Conservation (phyloP, 2,329 filamentous ascomycete species). For the Calonectria pteridis region DNA sequence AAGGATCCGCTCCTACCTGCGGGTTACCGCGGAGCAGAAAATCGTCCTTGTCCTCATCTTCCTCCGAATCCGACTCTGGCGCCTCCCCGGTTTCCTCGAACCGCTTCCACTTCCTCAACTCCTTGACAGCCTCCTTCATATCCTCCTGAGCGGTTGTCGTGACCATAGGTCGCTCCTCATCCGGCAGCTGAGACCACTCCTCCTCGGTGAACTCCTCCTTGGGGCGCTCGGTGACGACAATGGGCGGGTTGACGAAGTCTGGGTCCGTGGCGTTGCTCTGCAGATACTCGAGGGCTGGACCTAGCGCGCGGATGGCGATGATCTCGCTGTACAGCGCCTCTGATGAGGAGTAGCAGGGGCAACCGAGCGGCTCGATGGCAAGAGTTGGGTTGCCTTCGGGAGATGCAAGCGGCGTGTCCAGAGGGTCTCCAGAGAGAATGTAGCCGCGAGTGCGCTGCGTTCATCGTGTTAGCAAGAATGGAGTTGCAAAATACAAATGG, state of each 20-base stretch:
- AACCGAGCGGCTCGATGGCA: slow-evolving; percentile 64
- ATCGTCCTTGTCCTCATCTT: slow-evolving; percentile 30
- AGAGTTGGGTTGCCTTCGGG: slow-evolving; percentile 61
- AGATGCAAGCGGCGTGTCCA: slow-evolving; percentile 66
- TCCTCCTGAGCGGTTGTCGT: slow-evolving; percentile 28
- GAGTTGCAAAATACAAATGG: neutral
- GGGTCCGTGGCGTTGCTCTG: slow-evolving; percentile 62
- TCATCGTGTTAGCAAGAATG: slow-evolving; percentile 16
- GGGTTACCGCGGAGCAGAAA: neutral
- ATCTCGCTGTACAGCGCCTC: slow-evolving; percentile 70
- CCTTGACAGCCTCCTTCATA: slow-evolving; percentile 42
- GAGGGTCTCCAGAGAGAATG: slow-evolving; percentile 62
- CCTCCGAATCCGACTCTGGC: slow-evolving; percentile 41
- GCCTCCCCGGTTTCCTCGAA: slow-evolving; percentile 46
- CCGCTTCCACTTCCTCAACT: slow-evolving; percentile 42
- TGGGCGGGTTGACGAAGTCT: slow-evolving; percentile 55
- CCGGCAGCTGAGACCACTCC: slow-evolving; percentile 48
- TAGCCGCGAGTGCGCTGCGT: slow-evolving; percentile 72
- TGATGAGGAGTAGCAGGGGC: slow-evolving; percentile 78
- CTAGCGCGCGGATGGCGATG: slow-evolving; percentile 69
- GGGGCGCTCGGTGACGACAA: slow-evolving; percentile 46
- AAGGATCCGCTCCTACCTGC: neutral
- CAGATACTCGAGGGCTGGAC: slow-evolving; percentile 71
- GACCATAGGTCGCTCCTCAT: slow-evolving; percentile 47
- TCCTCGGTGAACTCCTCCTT: slow-evolving; percentile 40